Base-by-base conservation (phyloP, 2,329 filamentous ascomycete species). In the Sclerotinia borealis region DNA sequence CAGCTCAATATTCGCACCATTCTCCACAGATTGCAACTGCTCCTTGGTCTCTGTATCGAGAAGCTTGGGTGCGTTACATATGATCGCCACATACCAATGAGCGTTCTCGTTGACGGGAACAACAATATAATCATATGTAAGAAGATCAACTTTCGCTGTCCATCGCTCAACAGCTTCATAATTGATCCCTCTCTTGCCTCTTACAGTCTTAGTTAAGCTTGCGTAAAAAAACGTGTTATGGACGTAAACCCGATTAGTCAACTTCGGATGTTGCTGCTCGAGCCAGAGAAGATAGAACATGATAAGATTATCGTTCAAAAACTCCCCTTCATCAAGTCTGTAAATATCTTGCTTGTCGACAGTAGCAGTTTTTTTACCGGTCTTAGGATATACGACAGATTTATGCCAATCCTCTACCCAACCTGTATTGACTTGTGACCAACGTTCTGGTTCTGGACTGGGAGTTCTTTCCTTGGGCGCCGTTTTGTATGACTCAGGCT, bases 41-140 rank as follows among this genome's bases (percentile, higher is more conserved):
- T 50, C 60, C 9, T 64, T 36, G 2, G 19, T 50, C 7, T 67
- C 55, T n/a, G 63, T 58, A 2, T 73, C 74, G 9, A 85, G 72
- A 27, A 95, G 80, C 59, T 82, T 86, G 4, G 85, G 83, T 2
- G 93, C 82, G 71, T 99, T 96, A 82, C 92, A 96, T 59, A 99
- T 93, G 63, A 99, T 93, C 17, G 92, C 92, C 68, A 98, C 79
- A 76, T 95, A 98, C 95, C 96, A 99, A 75, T 99, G 95, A 1
- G 81, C 78, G 68, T 85, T 80, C 73, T 97, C 90, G 70, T 96
- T 96, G 74, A 99, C 91, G 0, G 95, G 95, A 8, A 99, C 89
- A 13, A 98, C 82, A 64, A 98, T 87, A 74, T 93, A 97, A 73
- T 96, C 91, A 70, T 91, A 92, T 7, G 81, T 83, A 71, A 98